Evolutionary conservation across 169 alveolate genomes (phyloP).

Genomic region (Miamiensis avidus): DNA sequence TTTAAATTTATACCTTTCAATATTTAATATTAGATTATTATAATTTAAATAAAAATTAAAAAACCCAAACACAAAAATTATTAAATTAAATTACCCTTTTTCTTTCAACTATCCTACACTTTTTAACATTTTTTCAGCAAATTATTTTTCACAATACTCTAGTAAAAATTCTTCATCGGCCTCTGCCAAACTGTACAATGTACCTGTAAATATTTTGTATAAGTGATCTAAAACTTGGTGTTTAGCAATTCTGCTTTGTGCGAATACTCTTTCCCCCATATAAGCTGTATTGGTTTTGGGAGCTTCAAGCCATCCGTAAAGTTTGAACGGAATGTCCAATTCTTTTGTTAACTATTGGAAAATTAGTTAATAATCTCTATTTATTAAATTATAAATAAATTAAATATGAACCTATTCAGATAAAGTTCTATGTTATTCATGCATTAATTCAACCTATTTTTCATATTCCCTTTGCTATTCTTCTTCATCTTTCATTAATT

Average conservation of each 20-base stretch:
- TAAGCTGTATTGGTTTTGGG: conserved; percentile 52
- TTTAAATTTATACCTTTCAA: neutral
- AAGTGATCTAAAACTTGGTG: conserved; percentile 52
- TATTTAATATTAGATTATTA: too few relatives aligned
- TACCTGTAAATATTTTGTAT: conserved; percentile 53
- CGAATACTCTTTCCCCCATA: conserved; percentile 54
- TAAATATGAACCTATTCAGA: neutral
- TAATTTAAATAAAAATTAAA: too few relatives aligned
- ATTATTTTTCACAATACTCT: conserved; percentile 50
- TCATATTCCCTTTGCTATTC: neutral
- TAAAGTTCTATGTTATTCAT: neutral
- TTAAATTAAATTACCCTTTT: neutral
- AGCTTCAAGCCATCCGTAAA: conserved; percentile 53
- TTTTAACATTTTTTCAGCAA: conserved; percentile 42
- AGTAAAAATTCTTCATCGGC: conserved; percentile 51
- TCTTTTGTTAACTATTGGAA: neutral
- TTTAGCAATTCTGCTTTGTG: conserved; percentile 51
- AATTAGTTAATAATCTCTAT: too few relatives aligned
- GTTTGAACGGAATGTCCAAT: conserved; percentile 53
- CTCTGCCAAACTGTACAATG: conserved; percentile 40
- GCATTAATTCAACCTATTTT: neutral
- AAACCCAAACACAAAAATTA: too few relatives aligned
- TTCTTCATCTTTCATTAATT: neutral
- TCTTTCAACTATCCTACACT: conserved; percentile 27
- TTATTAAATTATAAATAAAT: too few relatives aligned